Evolutionary conservation across 768 basidiomycete genomes (phyloP).

Genomic region (Tephrocybe sp.): DNA sequence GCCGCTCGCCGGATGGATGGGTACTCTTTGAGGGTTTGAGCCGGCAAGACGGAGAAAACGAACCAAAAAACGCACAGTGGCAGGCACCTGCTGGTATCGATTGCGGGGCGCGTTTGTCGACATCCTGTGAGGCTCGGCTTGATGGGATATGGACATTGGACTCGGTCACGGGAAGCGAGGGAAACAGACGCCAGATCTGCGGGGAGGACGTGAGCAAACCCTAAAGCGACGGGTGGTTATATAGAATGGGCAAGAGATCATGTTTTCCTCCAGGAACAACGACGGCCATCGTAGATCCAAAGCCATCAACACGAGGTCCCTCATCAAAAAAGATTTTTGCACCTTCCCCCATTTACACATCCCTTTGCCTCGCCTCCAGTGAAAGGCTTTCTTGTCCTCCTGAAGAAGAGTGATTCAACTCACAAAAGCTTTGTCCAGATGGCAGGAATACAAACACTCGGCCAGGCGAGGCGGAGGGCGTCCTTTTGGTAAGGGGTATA

Average conservation of each 20-base stretch:
- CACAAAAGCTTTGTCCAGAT: no score
- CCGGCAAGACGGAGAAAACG: constrained; percentile 2
- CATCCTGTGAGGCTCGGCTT: constrained; percentile 18
- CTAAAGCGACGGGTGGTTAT: constrained; percentile 17
- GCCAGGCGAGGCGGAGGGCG: no score
- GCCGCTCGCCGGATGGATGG: constrained; percentile 20
- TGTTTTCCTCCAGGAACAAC: not conserved
- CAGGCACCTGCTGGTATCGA: constrained; percentile 19
- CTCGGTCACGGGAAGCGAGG: constrained; percentile 9
- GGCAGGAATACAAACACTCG: no score
- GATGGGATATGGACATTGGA: constrained; percentile 19
- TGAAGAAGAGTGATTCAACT: no score
- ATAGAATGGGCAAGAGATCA: constrained; percentile 4
- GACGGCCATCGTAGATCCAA: not conserved
- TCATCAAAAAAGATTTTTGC: constrained; percentile 14
- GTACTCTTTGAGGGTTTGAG: constrained; percentile 10
- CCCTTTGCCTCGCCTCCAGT: no score
- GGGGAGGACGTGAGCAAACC: constrained; percentile 13
- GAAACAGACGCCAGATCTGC: constrained; percentile 6
- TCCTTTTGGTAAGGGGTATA: no score
- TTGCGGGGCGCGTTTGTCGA: constrained; percentile 22
- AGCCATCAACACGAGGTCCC: not conserved
- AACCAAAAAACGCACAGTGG: constrained; percentile 10
- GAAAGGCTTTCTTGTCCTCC: no score
- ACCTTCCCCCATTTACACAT: no score